Percentiles rank a stretch among this genome's conserved stretches.
Conservation (phyloP, 257 asterid species). For the Primulina huaijiensis region DNA sequence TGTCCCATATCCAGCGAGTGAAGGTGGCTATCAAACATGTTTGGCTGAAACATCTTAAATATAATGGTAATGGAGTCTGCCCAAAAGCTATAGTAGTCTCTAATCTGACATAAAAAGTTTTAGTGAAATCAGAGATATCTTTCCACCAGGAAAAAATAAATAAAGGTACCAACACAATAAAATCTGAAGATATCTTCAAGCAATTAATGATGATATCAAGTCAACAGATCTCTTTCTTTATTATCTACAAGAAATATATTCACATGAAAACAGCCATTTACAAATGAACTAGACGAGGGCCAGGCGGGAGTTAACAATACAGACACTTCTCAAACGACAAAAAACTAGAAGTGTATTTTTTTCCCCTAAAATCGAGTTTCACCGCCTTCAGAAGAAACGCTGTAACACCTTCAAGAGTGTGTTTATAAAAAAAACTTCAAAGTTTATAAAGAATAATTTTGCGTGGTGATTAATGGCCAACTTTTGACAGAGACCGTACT, state of each 20-base stretch:
- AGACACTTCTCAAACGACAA: neutral
- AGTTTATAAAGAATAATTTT: no score
- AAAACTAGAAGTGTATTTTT: neutral
- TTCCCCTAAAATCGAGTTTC: neutral
- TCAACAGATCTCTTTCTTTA: constrained; percentile 23
- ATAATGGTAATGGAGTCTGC: neutral
- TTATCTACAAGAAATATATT: neutral
- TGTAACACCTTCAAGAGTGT: neutral
- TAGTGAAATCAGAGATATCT: neutral
- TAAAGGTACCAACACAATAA: neutral
- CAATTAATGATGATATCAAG: constrained; percentile 19
- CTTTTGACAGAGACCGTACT: constrained; percentile 7
- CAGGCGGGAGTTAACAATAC: neutral
- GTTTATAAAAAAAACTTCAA: neutral
- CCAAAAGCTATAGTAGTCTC: constrained; percentile 1
- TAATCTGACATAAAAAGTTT: constrained; percentile 20
- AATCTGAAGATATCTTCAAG: constrained; percentile 19
- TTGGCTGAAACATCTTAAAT: constrained; percentile 60
- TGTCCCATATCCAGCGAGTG: constrained; percentile 56
- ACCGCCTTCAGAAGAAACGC: neutral
- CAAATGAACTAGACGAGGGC: neutral
- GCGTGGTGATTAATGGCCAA: constrained; percentile 12
- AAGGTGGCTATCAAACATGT: constrained; percentile 60
- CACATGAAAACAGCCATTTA: neutral
- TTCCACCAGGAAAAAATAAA: neutral